phyloP scores from a whole-genome alignment of 129 eudicot genomes.

The Escallonia rubra region DNA sequence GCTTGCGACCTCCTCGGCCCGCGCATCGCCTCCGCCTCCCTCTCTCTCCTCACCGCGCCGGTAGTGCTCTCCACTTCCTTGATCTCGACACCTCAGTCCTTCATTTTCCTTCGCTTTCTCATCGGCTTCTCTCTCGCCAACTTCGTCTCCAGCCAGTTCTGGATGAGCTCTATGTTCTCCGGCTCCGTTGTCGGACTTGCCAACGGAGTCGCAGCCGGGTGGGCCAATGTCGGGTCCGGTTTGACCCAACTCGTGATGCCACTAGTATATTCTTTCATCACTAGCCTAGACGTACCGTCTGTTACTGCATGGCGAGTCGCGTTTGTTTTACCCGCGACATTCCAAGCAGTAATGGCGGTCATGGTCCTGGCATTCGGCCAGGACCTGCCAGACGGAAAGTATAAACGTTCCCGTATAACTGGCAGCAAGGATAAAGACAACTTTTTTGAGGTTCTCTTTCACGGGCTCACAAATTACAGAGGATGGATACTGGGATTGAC shows the following conservation, averaged over 20 bases:
- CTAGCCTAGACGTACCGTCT: constrained; percentile 12
- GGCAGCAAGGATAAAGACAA: neutral
- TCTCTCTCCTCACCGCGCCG: constrained; percentile 67
- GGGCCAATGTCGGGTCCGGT: constrained; percentile 85
- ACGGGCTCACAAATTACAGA: constrained; percentile 53
- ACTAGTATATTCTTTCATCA: constrained; percentile 26
- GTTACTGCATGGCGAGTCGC: constrained; percentile 55
- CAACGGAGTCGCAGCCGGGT: constrained; percentile 68
- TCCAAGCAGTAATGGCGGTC: constrained; percentile 43
- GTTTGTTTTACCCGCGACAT: constrained; percentile 38
- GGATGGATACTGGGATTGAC: constrained; percentile 64
- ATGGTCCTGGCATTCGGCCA: constrained; percentile 54
- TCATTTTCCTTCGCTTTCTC: constrained; percentile 46
- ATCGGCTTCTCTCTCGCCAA: constrained; percentile 66
- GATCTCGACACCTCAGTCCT: constrained; percentile 31
- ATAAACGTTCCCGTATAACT: neutral
- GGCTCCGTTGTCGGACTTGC: constrained; percentile 48
- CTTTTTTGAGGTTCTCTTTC: constrained; percentile 11
- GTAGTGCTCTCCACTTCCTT: constrained; percentile 35
- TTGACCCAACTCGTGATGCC: constrained; percentile 70
- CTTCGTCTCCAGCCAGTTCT: constrained; percentile 68
- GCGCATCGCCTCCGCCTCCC: constrained; percentile 57
- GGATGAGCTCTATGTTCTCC: constrained; percentile 90
- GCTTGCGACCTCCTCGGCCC: constrained; percentile 76
- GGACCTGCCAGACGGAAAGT: constrained; percentile 56